Evolutionary conservation across 2,329 filamentous ascomycete genomes (phyloP), one percentile per base, ranked within the genome.

Genomic region (Teratosphaeria nubilosa): DNA sequence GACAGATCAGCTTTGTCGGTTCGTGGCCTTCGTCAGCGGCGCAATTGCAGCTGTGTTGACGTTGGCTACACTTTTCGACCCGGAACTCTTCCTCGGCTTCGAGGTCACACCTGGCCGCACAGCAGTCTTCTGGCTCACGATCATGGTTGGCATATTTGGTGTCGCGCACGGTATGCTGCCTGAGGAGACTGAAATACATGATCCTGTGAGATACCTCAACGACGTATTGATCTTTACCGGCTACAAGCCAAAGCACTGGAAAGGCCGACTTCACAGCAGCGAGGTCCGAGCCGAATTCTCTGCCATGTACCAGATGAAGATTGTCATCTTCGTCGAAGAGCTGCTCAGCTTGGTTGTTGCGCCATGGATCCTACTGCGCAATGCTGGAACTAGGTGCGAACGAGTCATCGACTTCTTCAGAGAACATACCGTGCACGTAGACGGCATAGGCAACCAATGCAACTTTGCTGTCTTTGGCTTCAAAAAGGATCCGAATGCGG

Each of bases 381-480:
- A 89, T 61, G 80, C 97, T 34, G 90, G 91, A 0, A 87, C 86
- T 65, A 95, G 89, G 72, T 92, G 88, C 70, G 92, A 97, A 65
- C 89, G 91, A 59, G 87, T 99, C 62, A 86, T 97, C 59, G 94
- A 99, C 74, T 99, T 99, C 74, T 97, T 99, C 77, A 86, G 94
- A 45, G 94, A 99, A 70, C 96, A 97, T 66, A 97, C 94, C 0
- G 86, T 99, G 24, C 91, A 99, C 66, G 92, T 99, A 16, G 94
- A 99, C 69, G 94, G 94, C 0, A 81, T 99, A 37, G 94, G 94
- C 24, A 92, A 96, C 64, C 90, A 97, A 11, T 99, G 94, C 73
- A 96, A 92, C 1, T 97, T 96, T 75, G 94, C 94, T 2, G 90
- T 96, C 37, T 99, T 99, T 68, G 90, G 96, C 63, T 97, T 97